These are phyloP conservation scores for Insectozyma bohioensis DNA, from an alignment of 1,139 yeast genomes.

Conservation along the genomic window DNA sequence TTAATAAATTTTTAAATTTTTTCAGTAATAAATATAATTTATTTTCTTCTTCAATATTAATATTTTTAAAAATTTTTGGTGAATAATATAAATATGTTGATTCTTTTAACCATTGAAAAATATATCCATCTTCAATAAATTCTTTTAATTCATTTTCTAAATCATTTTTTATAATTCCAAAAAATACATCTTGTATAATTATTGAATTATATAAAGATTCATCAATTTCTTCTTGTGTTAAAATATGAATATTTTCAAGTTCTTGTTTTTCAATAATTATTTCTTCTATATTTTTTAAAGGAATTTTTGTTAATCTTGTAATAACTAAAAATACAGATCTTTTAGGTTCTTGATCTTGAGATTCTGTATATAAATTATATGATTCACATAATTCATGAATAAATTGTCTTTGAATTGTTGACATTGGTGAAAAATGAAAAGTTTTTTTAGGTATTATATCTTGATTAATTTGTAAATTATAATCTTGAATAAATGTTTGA, in stretches of 20 bases:
- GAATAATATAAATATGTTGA: constrained; percentile 47
- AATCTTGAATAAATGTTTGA: constrained; percentile 44
- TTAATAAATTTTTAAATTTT: constrained; percentile 28
- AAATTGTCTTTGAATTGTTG: constrained; percentile 64
- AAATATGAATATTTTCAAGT: constrained; percentile 26
- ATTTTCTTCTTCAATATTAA: constrained; percentile 31
- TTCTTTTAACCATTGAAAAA: constrained; percentile 40
- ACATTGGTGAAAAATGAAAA: constrained; percentile 74
- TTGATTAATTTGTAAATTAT: constrained; percentile 19
- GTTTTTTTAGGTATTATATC: constrained; percentile 19
- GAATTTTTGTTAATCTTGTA: constrained; percentile 33
- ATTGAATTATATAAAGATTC: constrained; percentile 49
- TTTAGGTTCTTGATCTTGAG: constrained; percentile 81
- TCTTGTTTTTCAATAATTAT: constrained; percentile 19
- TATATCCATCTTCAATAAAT: constrained; percentile 19
- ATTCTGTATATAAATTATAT: constrained; percentile 61
- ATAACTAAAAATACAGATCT: constrained; percentile 65
- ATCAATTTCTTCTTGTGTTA: constrained; percentile 22
- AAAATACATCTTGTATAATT: constrained; percentile 50
- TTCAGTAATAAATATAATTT: constrained; percentile 33
- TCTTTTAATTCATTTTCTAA: constrained; percentile 24
- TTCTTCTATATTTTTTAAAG: constrained; percentile 27
- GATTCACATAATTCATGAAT: constrained; percentile 65
- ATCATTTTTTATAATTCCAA: constrained; percentile 52
- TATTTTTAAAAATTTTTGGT: constrained; percentile 17